A percentile compares a stretch with the other conserved stretches of the same genome.
phyloP scores from a whole-genome alignment of 129 eudicot genomes.

The Chrysanthemum seticuspe region DNA sequence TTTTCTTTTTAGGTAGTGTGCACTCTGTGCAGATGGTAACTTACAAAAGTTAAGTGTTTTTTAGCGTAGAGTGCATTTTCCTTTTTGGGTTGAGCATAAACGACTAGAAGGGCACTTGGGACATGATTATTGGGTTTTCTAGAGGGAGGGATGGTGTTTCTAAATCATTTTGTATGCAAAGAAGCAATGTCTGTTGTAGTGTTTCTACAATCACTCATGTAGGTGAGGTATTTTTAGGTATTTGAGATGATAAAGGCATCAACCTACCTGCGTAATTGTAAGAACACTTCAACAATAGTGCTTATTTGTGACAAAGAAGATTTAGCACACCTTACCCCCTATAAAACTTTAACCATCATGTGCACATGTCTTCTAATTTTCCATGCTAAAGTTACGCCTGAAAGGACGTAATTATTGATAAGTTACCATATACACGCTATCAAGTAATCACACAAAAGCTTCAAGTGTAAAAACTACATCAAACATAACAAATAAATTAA shows the following conservation, averaged over 20 bases:
- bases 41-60: slow-evolving; percentile 8
- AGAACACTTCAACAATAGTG: too few relatives aligned
- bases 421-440: too few relatives aligned
- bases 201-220: background rate
- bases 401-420: too few relatives aligned
- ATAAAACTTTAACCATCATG: too few relatives aligned
- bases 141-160: background rate
- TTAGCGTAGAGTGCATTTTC: background rate
- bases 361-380: too few relatives aligned
- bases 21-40: background rate
- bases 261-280: background rate
- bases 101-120: background rate
- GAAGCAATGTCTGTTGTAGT: background rate
- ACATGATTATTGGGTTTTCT: background rate
- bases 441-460: too few relatives aligned
- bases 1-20: background rate
- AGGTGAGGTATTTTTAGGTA: background rate
- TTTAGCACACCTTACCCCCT: too few relatives aligned
- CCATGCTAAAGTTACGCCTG: too few relatives aligned
- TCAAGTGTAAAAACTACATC: too few relatives aligned
- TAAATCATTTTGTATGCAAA: background rate
- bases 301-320: too few relatives aligned
- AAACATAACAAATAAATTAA: too few relatives aligned
- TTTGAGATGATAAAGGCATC: slow-evolving; percentile 1
- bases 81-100: background rate